A percentile compares a stretch with the other conserved stretches of the same genome.
Evolutionary conservation across 208 protist genomes (phyloP).

Genomic region (Wallacemonas sp.): DNA sequence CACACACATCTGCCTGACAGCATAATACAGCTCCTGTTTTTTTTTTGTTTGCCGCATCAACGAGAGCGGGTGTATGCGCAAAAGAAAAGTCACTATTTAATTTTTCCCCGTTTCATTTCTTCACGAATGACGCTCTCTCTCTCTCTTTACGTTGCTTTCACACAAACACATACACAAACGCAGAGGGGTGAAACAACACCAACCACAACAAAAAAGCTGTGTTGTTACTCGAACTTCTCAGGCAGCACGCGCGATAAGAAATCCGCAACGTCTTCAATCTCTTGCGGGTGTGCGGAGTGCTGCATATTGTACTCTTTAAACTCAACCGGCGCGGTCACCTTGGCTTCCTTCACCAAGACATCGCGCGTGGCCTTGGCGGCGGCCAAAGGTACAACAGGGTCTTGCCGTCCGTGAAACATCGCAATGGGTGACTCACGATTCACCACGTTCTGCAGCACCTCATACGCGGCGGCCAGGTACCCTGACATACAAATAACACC

Average conservation of each 20-base stretch:
- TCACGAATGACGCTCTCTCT: too few relatives aligned
- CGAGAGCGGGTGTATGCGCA: too few relatives aligned
- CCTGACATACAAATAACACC: constrained; percentile 77
- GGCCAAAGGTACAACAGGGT: constrained; percentile 72
- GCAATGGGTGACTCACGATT: constrained; percentile 44
- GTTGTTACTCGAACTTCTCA: constrained; percentile 8
- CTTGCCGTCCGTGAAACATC: constrained; percentile 79
- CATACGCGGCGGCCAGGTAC: constrained; percentile 60
- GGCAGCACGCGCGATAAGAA: constrained; percentile 69
- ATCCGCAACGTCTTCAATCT: constrained; percentile 64
- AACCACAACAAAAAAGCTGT: not conserved
- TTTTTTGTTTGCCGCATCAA: too few relatives aligned
- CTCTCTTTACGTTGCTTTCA: too few relatives aligned
- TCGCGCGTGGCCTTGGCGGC: constrained; percentile 48
- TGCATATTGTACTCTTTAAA: constrained; percentile 83
- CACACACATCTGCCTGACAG: too few relatives aligned
- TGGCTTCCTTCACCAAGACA: constrained; percentile 43
- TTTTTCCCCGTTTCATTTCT: too few relatives aligned
- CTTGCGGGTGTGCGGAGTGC: constrained; percentile 66
- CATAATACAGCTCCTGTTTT: too few relatives aligned
- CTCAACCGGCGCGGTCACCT: constrained; percentile 30
- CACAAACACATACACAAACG: constrained; percentile 3
- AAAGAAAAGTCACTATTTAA: too few relatives aligned
- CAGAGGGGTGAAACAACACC: not conserved
- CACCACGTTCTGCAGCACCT: constrained; percentile 43